These are phyloP conservation scores for Arbutus unedo DNA, from an alignment of 148 eudicot species.

Conservation along the genomic window DNA sequence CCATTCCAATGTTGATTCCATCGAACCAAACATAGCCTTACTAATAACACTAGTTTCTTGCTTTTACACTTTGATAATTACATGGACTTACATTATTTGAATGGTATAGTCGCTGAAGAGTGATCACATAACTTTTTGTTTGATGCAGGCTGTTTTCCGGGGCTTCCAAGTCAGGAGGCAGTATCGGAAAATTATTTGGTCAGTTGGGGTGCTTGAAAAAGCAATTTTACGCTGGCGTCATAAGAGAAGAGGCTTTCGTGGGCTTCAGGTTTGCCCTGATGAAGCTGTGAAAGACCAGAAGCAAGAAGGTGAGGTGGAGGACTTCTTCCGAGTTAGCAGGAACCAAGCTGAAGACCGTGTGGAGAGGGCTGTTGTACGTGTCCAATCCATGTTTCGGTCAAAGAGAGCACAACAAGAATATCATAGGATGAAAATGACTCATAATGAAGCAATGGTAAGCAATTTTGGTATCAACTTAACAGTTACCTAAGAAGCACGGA, in stretches of 20 bases:
- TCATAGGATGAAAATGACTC: slow-evolving; percentile 73
- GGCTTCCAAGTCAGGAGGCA: slow-evolving; percentile 77
- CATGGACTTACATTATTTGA: not conserved
- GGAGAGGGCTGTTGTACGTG: slow-evolving; percentile 79
- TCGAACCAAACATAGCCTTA: no score
- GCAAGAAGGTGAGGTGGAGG: slow-evolving; percentile 53
- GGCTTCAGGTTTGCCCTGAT: slow-evolving; percentile 48
- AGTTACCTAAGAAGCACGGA: not conserved
- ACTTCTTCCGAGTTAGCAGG: slow-evolving; percentile 78
- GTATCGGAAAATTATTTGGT: slow-evolving; percentile 71
- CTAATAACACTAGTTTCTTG: not conserved
- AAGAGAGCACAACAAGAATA: slow-evolving; percentile 85
- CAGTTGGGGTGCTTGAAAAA: slow-evolving; percentile 94
- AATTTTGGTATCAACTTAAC: not conserved
- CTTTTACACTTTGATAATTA: not conserved
- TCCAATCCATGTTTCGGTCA: slow-evolving; percentile 95
- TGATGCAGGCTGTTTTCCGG: slow-evolving; percentile 61
- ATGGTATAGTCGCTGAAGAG: not conserved
- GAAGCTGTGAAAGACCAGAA: slow-evolving; percentile 35
- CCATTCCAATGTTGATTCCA: no score
- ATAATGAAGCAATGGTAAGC: slow-evolving; percentile 40
- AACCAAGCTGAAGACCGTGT: slow-evolving; percentile 90
- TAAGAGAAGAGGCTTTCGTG: slow-evolving; percentile 83
- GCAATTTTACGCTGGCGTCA: slow-evolving; percentile 81
- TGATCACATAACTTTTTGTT: slow-evolving; percentile 5